Conservation (phyloP, 768 basidiomycete species). For the Scleroderma bovista region DNA sequence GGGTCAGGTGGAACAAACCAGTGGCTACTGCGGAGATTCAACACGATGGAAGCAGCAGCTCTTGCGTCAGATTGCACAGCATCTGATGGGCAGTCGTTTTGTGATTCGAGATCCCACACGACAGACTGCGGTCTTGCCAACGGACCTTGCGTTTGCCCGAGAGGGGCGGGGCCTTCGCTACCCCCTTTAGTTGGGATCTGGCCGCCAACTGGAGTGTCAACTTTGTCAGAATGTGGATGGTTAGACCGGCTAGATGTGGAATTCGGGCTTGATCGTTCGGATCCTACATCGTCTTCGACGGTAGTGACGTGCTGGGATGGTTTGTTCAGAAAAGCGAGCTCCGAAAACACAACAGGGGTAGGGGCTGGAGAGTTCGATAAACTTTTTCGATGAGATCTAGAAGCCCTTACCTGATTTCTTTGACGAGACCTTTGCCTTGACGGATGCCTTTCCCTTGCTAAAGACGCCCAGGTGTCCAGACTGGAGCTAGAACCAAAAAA, state of each 20-base stretch:
- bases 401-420: conserved; percentile 12
- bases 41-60: conserved; percentile 26
- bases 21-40: conserved; percentile 29
- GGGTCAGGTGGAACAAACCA: conserved; percentile 21
- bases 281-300: conserved; percentile 6
- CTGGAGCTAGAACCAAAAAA: conserved; percentile 19
- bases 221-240: conserved; percentile 7
- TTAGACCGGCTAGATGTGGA: conserved; percentile 8
- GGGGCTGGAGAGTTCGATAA: conserved; percentile 9
- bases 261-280: conserved; percentile 8
- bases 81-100: conserved; percentile 24
- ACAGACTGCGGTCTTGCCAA: conserved; percentile 30
- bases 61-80: conserved; percentile 12
- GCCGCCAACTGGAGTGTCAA: too few relatives aligned
- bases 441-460: conserved; percentile 32
- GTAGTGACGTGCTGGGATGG: conserved; percentile 7
- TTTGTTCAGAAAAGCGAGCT: conserved; percentile 39
- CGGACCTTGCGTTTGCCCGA: not conserved
- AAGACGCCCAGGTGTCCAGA: conserved; percentile 31
- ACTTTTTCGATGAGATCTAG: not conserved
- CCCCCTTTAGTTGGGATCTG: conserved; percentile 3
- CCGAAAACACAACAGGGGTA: conserved; percentile 37
- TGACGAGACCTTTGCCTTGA: conserved; percentile 15
- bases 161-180: not conserved
- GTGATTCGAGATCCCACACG: conserved; percentile 53